Percentiles rank a stretch among this genome's conserved stretches.
Evolutionary conservation across 2,329 filamentous ascomycete genomes (phyloP).

Genomic region (Celoporthe dispersa): DNA sequence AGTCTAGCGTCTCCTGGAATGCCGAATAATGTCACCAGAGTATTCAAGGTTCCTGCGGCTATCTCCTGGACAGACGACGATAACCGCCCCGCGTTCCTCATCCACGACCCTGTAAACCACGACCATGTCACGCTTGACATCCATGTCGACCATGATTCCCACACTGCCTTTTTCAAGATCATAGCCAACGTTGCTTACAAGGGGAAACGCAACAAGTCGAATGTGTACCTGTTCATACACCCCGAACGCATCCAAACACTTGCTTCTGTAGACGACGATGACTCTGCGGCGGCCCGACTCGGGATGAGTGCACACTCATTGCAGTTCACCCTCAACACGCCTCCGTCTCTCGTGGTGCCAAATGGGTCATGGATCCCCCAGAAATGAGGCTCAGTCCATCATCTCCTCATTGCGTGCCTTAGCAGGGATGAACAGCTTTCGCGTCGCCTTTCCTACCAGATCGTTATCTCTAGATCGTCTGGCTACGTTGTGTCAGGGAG

Average conservation of each 20-base stretch:
- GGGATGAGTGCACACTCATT: slow-evolving; percentile 16
- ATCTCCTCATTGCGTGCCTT: slow-evolving; percentile 15
- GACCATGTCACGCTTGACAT: slow-evolving; percentile 24
- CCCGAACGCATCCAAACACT: slow-evolving; percentile 24
- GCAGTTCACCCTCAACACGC: slow-evolving; percentile 11
- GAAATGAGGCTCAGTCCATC: slow-evolving; percentile 16
- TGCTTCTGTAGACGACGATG: slow-evolving; percentile 14
- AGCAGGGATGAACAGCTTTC: slow-evolving; percentile 11
- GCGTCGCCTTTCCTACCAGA: slow-evolving; percentile 16
- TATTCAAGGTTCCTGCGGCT: slow-evolving; percentile 15
- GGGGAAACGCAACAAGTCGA: slow-evolving; percentile 26
- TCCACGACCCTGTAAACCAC: slow-evolving; percentile 14
- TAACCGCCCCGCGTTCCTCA: background rate
- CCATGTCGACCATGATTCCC: slow-evolving; percentile 2
- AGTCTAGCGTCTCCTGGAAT: slow-evolving; percentile 18
- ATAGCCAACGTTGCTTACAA: slow-evolving; percentile 26
- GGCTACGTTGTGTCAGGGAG: slow-evolving; percentile 15
- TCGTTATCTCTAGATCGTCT: slow-evolving; percentile 13
- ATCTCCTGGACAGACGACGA: slow-evolving; percentile 25
- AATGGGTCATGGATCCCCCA: slow-evolving; percentile 17
- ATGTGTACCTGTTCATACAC: slow-evolving; percentile 22
- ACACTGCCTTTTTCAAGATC: slow-evolving; percentile 26
- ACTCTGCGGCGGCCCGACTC: slow-evolving; percentile 12
- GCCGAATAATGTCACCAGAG: slow-evolving; percentile 5
- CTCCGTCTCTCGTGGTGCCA: slow-evolving; percentile 19